Percentiles rank a stretch among this genome's conserved stretches.
phyloP scores from a whole-genome alignment of 2,329 filamentous ascomycete species.

The Trichoderma sp. region DNA sequence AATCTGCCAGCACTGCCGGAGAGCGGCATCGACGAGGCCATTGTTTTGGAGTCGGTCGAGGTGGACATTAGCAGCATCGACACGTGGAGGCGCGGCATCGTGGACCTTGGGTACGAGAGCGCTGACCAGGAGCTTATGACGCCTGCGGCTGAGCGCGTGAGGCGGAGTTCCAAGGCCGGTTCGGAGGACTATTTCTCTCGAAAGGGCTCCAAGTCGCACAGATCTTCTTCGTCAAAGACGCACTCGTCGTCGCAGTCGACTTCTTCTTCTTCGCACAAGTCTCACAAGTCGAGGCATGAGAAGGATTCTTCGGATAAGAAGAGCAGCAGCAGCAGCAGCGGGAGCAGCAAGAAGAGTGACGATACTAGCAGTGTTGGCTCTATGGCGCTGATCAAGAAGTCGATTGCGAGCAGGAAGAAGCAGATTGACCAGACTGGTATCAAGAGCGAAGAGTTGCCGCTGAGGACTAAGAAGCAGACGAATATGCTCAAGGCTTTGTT shows the following conservation, averaged over 20 bases:
- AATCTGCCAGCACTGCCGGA: constrained; percentile 28
- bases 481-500: constrained; percentile 60
- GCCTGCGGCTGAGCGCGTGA: constrained; percentile 49
- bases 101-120: constrained; percentile 40
- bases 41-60: constrained; percentile 55
- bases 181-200: constrained; percentile 40
- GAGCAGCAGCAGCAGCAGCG: neutral
- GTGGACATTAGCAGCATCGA: constrained; percentile 59
- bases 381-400: constrained; percentile 29
- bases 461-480: constrained; percentile 42
- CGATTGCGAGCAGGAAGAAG: constrained; percentile 33
- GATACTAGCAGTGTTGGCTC: constrained; percentile 38
- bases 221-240: constrained; percentile 27
- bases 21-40: constrained; percentile 49
- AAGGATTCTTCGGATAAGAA: constrained; percentile 25
- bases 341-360: neutral
- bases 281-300: constrained; percentile 32
- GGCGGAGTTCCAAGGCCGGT: constrained; percentile 25
- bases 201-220: constrained; percentile 34
- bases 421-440: constrained; percentile 37
- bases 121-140: constrained; percentile 58
- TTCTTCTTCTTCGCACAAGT: constrained; percentile 24
- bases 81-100: constrained; percentile 56
- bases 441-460: constrained; percentile 36
- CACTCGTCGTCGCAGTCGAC: constrained; percentile 26